Evolutionary conservation across 1,284 basidiomycete genomes (phyloP), one percentile per base, ranked within the genome.

Genomic region (Ceraceosorus guamensis): DNA sequence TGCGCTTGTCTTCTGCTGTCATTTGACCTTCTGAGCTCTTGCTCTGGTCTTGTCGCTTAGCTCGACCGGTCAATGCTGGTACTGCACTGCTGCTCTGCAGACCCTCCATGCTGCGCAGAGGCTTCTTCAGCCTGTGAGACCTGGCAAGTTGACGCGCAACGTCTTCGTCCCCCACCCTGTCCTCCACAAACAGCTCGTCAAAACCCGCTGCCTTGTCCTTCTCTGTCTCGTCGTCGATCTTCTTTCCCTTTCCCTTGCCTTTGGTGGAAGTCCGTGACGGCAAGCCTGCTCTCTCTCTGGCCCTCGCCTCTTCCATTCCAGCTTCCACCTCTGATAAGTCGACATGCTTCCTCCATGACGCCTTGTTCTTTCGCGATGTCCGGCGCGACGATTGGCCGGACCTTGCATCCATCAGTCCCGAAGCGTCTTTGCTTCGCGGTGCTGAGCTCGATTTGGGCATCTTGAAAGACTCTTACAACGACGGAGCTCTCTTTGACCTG

Each of bases 271-370:
- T 8, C 6, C 13, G 24, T 24, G 24, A 24, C 14, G 39, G 39
- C 37, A 50, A 46, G 47, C 46, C 39, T 10, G 54, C 16, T 16
- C 35, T 50, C 50, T 50, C 55, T 34, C 16, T 46, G 7, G 39
- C 24, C 14, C 50, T 51, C 39, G 33, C 34, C 13, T 44, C 46
- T 16, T 61, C 55, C 34, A 61, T 50, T 55, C 39, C 46, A 16
- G 39, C 50, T 30, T 59, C 49, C 7, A 52, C 48, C 5, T 30
- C 14, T 24, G 46, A 16, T 14, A 61, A 50, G 44, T 55, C 47
- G 56, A 61, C 53, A 45, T 92, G 87, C 79, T 92, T 92, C 71
- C 91, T 79, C 91, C 90, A 93, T 55, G 89, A 84, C 59, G 83
- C 84, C 78, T 92, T 93, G 48, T 88, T 87, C 77, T 90, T 93